Percentiles rank a stretch among this genome's conserved stretches.
phyloP scores from a whole-genome alignment of 2,329 filamentous ascomycete species.

The Tolypocladium inflatum region DNA sequence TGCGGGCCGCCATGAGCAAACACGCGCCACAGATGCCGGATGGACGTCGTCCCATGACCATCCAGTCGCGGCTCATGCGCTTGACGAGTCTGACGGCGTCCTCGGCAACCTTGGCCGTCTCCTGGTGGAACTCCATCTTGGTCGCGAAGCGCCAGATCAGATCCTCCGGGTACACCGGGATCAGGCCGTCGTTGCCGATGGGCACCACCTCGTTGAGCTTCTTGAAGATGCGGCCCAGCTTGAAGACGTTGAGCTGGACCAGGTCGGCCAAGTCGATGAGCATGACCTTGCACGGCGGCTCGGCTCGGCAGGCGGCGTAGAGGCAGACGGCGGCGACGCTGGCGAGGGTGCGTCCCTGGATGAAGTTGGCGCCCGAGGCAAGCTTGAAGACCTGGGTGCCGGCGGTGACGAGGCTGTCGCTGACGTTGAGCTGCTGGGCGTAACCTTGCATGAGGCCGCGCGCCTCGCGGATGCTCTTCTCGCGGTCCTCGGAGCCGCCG shows the following conservation, averaged over 20 bases:
- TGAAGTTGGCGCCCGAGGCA: slow-evolving; percentile 65
- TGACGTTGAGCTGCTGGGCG: slow-evolving; percentile 48
- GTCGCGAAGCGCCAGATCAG: slow-evolving; percentile 85
- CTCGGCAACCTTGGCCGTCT: slow-evolving; percentile 74
- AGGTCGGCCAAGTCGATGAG: slow-evolving; percentile 92
- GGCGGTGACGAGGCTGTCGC: slow-evolving; percentile 52
- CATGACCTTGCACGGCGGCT: slow-evolving; percentile 75
- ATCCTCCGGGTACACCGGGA: slow-evolving; percentile 75
- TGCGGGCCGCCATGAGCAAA: slow-evolving; percentile 86
- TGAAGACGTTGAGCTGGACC: slow-evolving; percentile 77
- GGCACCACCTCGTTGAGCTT: slow-evolving; percentile 64
- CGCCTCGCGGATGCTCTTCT: slow-evolving; percentile 50
- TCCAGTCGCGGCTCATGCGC: slow-evolving; percentile 96
- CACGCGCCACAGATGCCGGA: slow-evolving; percentile 92
- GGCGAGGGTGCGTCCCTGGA: slow-evolving; percentile 75
- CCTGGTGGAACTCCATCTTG: slow-evolving; percentile 80
- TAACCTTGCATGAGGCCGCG: slow-evolving; percentile 52
- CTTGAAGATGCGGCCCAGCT: slow-evolving; percentile 84
- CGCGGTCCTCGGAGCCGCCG: slow-evolving; percentile 48
- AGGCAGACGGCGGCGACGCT: slow-evolving; percentile 86
- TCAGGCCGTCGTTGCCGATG: slow-evolving; percentile 54
- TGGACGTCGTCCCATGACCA: slow-evolving; percentile 86
- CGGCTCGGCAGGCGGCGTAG: slow-evolving; percentile 77
- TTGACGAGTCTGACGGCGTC: slow-evolving; percentile 82
- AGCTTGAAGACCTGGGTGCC: slow-evolving; percentile 69